A percentile compares a stretch with the other conserved stretches of the same genome.
Evolutionary conservation across 805 yeast species (phyloP).

Genomic region (Metschnikowia shivogae): DNA sequence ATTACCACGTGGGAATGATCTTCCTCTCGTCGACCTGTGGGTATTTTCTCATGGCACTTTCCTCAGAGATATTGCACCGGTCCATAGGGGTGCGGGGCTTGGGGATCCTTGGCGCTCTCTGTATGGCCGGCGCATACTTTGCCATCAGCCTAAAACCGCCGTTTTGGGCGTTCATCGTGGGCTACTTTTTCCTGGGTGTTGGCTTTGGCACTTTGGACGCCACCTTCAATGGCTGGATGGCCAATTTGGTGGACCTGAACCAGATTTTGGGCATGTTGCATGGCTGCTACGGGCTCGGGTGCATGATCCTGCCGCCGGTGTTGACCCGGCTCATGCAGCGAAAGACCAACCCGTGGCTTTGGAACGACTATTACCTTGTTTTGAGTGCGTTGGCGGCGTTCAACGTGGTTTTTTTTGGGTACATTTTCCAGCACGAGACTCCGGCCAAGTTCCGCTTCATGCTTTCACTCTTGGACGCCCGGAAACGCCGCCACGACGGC

Average conservation of each 20-base stretch:
- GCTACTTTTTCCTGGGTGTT: conserved; percentile 45
- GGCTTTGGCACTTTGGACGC: conserved; percentile 59
- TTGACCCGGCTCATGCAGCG: conserved; percentile 38
- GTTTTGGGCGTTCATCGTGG: conserved; percentile 34
- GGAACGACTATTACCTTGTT: conserved; percentile 46
- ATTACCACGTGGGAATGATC: conserved; percentile 45
- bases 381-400: conserved; percentile 25
- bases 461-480: conserved; percentile 11
- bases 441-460: conserved; percentile 39
- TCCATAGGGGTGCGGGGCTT: conserved; percentile 48
- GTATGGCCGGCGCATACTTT: conserved; percentile 36
- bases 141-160: conserved; percentile 41
- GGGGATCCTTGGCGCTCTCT: conserved; percentile 28
- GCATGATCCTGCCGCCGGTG: conserved; percentile 47
- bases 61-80: conserved; percentile 41
- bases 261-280: conserved; percentile 50
- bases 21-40: conserved; percentile 54
- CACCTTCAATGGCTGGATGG: conserved; percentile 51
- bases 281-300: conserved; percentile 52
- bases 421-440: conserved; percentile 40
- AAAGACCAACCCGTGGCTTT: conserved; percentile 37
- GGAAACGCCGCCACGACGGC: conserved; percentile 4
- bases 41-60: conserved; percentile 49
- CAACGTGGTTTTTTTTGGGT: conserved; percentile 20
- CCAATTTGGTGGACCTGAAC: conserved; percentile 43